Percentiles rank a stretch among this genome's conserved stretches.
Evolutionary conservation across 768 basidiomycete species (phyloP).

Genomic region (Pleurotus djamor): DNA sequence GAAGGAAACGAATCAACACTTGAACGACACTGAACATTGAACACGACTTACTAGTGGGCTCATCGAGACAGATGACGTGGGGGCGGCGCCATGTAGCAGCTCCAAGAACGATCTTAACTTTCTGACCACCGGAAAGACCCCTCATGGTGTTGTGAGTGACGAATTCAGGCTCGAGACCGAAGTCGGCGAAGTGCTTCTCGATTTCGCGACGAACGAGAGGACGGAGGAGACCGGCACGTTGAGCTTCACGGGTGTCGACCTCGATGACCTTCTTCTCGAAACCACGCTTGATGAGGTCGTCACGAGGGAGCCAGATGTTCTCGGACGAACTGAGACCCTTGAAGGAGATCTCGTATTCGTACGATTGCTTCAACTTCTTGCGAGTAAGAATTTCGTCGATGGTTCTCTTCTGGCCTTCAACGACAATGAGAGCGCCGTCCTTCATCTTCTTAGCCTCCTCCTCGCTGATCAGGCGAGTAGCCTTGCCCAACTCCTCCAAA

Average conservation of each 20-base stretch:
- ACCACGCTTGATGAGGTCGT: constrained; percentile 96
- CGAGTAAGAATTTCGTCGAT: constrained; percentile 90
- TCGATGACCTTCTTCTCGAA: constrained; percentile 99
- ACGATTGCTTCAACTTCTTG: constrained; percentile 99
- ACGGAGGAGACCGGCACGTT: constrained; percentile 90
- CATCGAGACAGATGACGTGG: constrained; percentile 95
- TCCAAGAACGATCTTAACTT: constrained; percentile 98
- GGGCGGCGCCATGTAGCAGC: constrained; percentile 99
- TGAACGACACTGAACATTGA: not conserved
- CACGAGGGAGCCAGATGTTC: constrained; percentile 97
- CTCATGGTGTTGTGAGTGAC: constrained; percentile 99
- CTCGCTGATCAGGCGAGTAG: constrained; percentile 79
- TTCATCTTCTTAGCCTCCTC: constrained; percentile 96
- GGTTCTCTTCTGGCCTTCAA: constrained; percentile 92
- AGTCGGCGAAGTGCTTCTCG: constrained; percentile 99
- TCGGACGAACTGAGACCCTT: constrained; percentile 94
- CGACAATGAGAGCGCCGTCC: constrained; percentile 81
- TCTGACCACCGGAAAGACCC: constrained; percentile 97
- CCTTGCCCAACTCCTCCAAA: constrained; percentile 95
- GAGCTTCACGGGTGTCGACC: constrained; percentile 96
- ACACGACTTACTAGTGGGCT: constrained; percentile 77
- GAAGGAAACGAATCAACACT: constrained; percentile 9
- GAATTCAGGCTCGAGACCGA: constrained; percentile 98
- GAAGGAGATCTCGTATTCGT: constrained; percentile 98
- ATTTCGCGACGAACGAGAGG: constrained; percentile 98